Evolutionary conservation across 2,329 filamentous ascomycete species (phyloP).

Genomic region (Teratosphaeria viscida): DNA sequence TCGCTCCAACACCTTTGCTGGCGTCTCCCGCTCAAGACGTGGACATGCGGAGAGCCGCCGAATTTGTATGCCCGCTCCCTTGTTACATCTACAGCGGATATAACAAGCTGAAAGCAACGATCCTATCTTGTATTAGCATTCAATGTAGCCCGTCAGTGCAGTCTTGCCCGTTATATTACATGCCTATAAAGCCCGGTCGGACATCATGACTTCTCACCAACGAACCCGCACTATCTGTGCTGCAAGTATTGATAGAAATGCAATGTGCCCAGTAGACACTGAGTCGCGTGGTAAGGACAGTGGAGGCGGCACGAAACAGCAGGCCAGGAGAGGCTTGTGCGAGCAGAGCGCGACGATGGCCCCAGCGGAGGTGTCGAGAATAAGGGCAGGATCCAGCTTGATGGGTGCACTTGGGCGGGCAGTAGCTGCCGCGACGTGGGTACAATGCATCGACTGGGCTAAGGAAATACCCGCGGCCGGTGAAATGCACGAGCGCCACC

Average conservation of each 20-base stretch:
- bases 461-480: not conserved
- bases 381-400: not conserved
- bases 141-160: not conserved
- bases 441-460: not conserved
- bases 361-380: not conserved
- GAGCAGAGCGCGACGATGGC: not conserved
- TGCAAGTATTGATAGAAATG: not conserved
- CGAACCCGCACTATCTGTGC: not conserved
- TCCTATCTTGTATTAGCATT: not conserved
- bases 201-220: not conserved
- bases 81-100: not conserved
- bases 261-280: not conserved
- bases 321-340: not conserved
- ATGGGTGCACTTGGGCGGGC: not conserved
- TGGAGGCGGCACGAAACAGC: not conserved
- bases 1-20: constrained; percentile 4
- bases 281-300: not conserved
- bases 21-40: not conserved
- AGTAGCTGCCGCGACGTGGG: not conserved
- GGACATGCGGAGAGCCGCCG: not conserved
- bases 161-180: not conserved
- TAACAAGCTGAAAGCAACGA: not conserved
- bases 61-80: not conserved
- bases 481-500: not conserved
- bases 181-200: not conserved